Percentiles rank a stretch among this genome's conserved stretches.
These are phyloP conservation scores for Xylaria sp. DNA, from an alignment of 2,329 filamentous ascomycete species.

Conservation along the genomic window DNA sequence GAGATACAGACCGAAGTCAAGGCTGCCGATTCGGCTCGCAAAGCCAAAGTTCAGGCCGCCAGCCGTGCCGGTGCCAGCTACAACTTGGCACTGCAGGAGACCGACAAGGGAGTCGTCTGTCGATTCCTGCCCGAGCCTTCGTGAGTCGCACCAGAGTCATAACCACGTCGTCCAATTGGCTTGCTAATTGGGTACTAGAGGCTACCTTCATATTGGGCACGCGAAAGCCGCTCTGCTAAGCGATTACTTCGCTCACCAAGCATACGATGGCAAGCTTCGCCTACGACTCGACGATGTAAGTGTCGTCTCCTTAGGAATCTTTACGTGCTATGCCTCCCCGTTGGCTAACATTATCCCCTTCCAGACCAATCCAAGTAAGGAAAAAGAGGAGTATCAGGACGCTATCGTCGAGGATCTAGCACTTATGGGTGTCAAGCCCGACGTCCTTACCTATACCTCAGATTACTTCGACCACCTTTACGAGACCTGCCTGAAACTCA, in stretches of 20 bases:
- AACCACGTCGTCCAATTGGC: constrained; percentile 4
- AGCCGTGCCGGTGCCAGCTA: constrained; percentile 87
- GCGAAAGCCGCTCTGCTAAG: constrained; percentile 93
- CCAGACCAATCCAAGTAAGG: constrained; percentile 97
- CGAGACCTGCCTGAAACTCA: constrained; percentile 83
- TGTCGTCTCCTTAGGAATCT: too few species aligned
- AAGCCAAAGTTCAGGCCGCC: constrained; percentile 74
- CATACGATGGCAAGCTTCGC: constrained; percentile 90
- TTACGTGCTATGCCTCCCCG: too few species aligned
- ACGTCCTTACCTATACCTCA: constrained; percentile 87
- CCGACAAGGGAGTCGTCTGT: constrained; percentile 89
- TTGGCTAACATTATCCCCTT: too few species aligned
- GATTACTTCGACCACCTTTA: constrained; percentile 97
- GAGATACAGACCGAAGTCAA: constrained; percentile 79
- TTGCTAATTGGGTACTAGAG: constrained; percentile 54
- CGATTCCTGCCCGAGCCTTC: constrained; percentile 95
- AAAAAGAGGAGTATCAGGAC: constrained; percentile 97
- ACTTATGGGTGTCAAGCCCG: constrained; percentile 91
- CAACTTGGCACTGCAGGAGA: constrained; percentile 86
- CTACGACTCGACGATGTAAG: constrained; percentile 96
- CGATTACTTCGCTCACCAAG: constrained; percentile 96
- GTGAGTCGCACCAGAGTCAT: constrained; percentile 56
- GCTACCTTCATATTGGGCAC: constrained; percentile 95
- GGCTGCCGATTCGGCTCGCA: constrained; percentile 73
- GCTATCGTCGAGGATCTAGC: constrained; percentile 91